Conservation (phyloP, 139 green algal genomes). For the Helicosporidium sp. region DNA sequence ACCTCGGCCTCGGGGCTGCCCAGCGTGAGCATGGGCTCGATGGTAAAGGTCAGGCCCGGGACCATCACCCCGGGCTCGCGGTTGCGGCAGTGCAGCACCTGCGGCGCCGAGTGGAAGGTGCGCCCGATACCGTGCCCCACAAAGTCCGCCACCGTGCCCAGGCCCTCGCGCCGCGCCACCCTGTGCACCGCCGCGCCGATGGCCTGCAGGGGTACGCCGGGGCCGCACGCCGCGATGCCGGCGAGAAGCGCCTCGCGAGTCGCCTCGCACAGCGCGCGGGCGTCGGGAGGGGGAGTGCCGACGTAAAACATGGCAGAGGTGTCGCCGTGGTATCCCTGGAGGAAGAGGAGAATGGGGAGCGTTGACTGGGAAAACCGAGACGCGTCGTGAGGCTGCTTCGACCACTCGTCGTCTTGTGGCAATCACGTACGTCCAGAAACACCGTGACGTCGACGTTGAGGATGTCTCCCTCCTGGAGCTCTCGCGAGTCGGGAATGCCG, state of each 20-base stretch:
- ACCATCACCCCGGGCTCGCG: conserved; percentile 41
- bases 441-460: conserved; percentile 97
- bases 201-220: conserved; percentile 48
- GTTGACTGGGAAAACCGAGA: background rate
- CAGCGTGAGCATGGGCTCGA: conserved; percentile 86
- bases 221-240: conserved; percentile 54
- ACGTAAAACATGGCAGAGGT: conserved; percentile 56
- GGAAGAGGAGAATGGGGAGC: background rate
- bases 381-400: background rate
- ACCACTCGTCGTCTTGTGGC: background rate
- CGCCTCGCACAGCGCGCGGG: conserved; percentile 44
- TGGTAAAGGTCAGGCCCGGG: conserved; percentile 83
- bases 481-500: conserved; percentile 55
- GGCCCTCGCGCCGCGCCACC: conserved; percentile 50
- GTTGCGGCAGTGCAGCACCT: conserved; percentile 67
- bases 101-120: conserved; percentile 71
- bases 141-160: conserved; percentile 54
- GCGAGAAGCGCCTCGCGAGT: conserved; percentile 51
- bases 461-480: conserved; percentile 70
- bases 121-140: conserved; percentile 85
- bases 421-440: conserved; percentile 71
- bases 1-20: conserved; percentile 25
- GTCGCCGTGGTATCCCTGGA: conserved; percentile 83
- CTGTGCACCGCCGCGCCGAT: conserved; percentile 64
- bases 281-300: conserved; percentile 43